phyloP scores from a whole-genome alignment of 1,139 yeast species.

The Geotrichum carabidarum region DNA sequence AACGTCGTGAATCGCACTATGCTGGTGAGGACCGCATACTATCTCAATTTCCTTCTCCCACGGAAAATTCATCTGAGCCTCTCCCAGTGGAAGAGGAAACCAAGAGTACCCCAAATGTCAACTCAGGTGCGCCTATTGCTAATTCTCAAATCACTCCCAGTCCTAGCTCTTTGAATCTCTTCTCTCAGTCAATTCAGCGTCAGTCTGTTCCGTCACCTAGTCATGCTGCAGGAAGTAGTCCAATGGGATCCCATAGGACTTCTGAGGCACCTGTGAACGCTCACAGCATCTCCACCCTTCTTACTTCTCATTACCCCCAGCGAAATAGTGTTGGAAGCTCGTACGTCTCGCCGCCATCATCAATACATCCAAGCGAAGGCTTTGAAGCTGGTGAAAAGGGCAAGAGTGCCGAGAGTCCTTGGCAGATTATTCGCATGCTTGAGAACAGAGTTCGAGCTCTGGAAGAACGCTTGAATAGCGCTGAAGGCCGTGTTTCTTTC shows the following conservation, averaged over 20 bases:
- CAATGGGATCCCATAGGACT: too few species aligned
- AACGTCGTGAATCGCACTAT: background rate
- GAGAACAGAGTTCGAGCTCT: constrained; percentile 33
- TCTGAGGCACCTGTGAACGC: background rate
- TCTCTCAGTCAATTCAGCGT: background rate
- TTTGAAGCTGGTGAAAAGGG: background rate
- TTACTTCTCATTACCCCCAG: background rate
- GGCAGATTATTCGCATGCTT: constrained; percentile 22
- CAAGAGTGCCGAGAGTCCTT: constrained; percentile 1
- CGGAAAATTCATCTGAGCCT: background rate
- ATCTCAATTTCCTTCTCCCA: background rate
- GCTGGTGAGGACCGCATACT: background rate
- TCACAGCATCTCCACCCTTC: background rate
- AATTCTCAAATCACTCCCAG: background rate
- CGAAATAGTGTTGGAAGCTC: background rate
- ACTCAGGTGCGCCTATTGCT: background rate
- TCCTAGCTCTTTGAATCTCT: background rate
- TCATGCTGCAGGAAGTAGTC: background rate
- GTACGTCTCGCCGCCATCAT: background rate
- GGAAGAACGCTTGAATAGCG: constrained; percentile 33
- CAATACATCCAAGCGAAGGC: background rate
- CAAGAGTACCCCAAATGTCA: background rate
- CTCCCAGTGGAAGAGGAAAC: background rate
- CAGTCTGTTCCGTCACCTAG: background rate
- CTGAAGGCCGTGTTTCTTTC: constrained; percentile 32